Base-by-base conservation (phyloP, 352 stramenopile species). In the Pythium volutum region DNA sequence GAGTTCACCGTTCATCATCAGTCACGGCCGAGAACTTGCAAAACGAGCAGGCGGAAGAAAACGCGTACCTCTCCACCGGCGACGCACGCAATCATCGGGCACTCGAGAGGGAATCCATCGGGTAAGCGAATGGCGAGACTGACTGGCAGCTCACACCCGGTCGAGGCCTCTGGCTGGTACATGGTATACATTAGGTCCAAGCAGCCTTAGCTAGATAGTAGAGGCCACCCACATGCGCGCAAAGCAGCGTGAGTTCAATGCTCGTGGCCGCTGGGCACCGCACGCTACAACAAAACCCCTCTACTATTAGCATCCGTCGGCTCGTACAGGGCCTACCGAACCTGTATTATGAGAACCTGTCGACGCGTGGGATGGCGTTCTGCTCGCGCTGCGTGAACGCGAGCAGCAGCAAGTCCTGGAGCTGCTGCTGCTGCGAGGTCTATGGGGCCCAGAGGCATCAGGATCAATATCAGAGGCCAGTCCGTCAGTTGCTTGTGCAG, bases 371-470 rank as follows among this genome's bases (percentile, higher is more conserved):
- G 6, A 91, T 49, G 47, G 63, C 51, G 54, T 71, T 67, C 42
- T 62, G 57, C 34, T 86, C 73, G 33, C 73, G 75, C 51, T 87
- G 76, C 31, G 71, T 67, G 54, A 85, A 64, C 25, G 75, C 69
- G 49, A 74, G 75, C 55, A 80, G 55, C 41, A 87, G 38, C 50
- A 91, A 60, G 58, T 89, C 82, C 29, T 87, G 76, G 20, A 91
- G 55, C 53, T 91, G 78, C 63, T 88, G 76, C 55, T 88, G 78
- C 22, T 75, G 23, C 27, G 23, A n/a, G 12, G 43, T 36, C 27
- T 48, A 39, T 10, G 29, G 12, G 9, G 0, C 23, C n/a, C 31
- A 36, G 31, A 1, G 31, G 9, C 31, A 36, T 36, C 31, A 36
- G 31, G n/a, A n/a, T n/a, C n/a, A 59, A 7, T n/a, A 20, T 23